phyloP scores from a whole-genome alignment of 148 eudicot genomes.

The Vaccinium corymbosum region DNA sequence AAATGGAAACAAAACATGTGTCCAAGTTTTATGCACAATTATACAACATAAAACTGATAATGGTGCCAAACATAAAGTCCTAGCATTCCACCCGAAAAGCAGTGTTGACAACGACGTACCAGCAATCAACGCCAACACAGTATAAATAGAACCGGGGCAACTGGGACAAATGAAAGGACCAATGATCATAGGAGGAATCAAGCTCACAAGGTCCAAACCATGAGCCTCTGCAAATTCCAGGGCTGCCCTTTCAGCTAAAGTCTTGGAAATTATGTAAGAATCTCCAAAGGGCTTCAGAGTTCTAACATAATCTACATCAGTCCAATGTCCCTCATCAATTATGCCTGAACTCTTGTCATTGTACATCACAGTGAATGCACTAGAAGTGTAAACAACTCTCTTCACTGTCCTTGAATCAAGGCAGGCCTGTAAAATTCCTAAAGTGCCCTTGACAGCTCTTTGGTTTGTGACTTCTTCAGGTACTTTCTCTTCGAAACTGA shows the following conservation, averaged over 20 bases:
- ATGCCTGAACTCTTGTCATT: constrained; percentile 7
- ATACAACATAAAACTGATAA: not conserved
- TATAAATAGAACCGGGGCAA: constrained; percentile 30
- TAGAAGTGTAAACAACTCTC: constrained; percentile 44
- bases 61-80: not conserved
- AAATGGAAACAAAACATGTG: not conserved
- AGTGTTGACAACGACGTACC: constrained; percentile 19
- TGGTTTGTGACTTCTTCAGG: constrained; percentile 27
- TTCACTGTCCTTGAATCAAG: constrained; percentile 36
- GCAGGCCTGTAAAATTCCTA: constrained; percentile 35
- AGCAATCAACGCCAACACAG: constrained; percentile 25
- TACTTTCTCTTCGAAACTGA: constrained; percentile 30
- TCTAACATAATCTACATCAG: constrained; percentile 23
- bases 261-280: constrained; percentile 36
- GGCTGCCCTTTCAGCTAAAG: constrained; percentile 39
- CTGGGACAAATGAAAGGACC: constrained; percentile 40
- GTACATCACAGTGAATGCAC: constrained; percentile 23
- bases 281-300: constrained; percentile 11
- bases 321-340: constrained; percentile 36
- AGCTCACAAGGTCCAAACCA: constrained; percentile 36
- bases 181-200: constrained; percentile 31
- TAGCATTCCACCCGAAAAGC: not conserved
- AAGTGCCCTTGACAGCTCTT: constrained; percentile 22
- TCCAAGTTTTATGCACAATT: not conserved
- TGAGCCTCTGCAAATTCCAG: constrained; percentile 31